Percentiles rank a stretch among this genome's conserved stretches.
These are phyloP conservation scores for Backusella morwellensis DNA, from an alignment of 192 early-diverging fungal species.

Conservation along the genomic window DNA sequence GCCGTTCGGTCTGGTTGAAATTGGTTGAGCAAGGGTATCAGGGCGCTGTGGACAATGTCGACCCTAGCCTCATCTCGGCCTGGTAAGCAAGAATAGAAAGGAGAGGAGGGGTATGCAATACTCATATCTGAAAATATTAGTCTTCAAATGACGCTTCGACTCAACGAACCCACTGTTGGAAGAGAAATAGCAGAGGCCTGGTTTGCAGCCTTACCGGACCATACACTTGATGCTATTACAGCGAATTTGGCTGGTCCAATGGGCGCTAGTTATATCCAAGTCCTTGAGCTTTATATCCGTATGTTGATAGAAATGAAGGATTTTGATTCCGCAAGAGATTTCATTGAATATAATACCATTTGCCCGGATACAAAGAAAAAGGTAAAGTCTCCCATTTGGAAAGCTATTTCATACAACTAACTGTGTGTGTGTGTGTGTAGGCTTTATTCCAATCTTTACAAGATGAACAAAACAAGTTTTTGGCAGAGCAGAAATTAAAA, in stretches of 20 bases:
- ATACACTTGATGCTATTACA: conserved; percentile 8
- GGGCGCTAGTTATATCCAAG: conserved; percentile 17
- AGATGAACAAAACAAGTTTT: background rate
- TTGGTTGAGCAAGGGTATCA: conserved; percentile 4
- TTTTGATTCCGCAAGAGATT: conserved; percentile 30
- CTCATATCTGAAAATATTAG: background rate
- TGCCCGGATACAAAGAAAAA: conserved; percentile 24
- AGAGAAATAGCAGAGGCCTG: conserved; percentile 36
- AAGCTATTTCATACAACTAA: background rate
- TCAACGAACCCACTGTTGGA: conserved; percentile 15
- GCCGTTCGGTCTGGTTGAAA: background rate
- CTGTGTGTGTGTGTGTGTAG: background rate
- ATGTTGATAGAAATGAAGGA: conserved; percentile 24
- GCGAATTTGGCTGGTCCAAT: background rate
- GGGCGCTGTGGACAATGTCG: background rate
- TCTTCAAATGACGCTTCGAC: conserved; percentile 20
- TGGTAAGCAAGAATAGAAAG: conserved; percentile 15
- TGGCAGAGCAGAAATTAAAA: background rate
- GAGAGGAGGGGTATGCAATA: background rate
- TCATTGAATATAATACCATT: conserved; percentile 35
- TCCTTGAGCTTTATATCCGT: conserved; percentile 26
- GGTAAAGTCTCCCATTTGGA: conserved; percentile 16
- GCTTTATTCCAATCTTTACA: background rate
- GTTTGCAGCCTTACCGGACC: conserved; percentile 30
- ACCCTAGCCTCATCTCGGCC: conserved; percentile 17